Percentiles rank a stretch among this genome's conserved stretches.
Evolutionary conservation across 169 alveolate species (phyloP).

Genomic region (Cryptosporidium bovis): DNA sequence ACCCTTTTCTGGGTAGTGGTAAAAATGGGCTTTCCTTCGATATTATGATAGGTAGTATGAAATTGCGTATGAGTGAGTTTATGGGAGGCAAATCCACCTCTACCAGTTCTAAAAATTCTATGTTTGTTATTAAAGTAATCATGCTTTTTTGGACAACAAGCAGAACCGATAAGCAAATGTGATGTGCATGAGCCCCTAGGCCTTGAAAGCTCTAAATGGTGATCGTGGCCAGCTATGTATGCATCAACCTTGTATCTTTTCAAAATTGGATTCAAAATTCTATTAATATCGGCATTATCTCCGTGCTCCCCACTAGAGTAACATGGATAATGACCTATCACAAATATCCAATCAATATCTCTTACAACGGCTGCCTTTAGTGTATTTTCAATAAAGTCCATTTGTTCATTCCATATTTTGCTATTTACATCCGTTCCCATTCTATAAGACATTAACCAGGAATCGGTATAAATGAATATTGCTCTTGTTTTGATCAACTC

Average conservation of each 20-base stretch:
- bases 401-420: constrained; percentile 82
- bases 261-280: constrained; percentile 85
- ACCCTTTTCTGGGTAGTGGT: constrained; percentile 67
- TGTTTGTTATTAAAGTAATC: constrained; percentile 61
- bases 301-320: constrained; percentile 88
- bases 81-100: constrained; percentile 75
- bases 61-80: constrained; percentile 47
- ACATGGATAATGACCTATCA: constrained; percentile 91
- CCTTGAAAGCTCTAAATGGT: constrained; percentile 83
- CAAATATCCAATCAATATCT: constrained; percentile 85
- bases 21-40: constrained; percentile 58
- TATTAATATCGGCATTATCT: constrained; percentile 87
- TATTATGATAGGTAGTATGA: constrained; percentile 67
- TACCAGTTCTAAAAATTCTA: constrained; percentile 62
- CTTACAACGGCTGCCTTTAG: constrained; percentile 87
- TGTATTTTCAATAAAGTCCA: constrained; percentile 87
- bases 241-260: constrained; percentile 90
- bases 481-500: constrained; percentile 47
- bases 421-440: constrained; percentile 85
- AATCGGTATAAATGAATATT: constrained; percentile 86
- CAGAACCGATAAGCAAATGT: constrained; percentile 62
- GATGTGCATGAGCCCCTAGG: constrained; percentile 60
- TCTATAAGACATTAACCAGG: constrained; percentile 88
- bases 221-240: constrained; percentile 90
- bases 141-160: constrained; percentile 71